These are phyloP conservation scores for Tricholoma sp. DNA, from an alignment of 768 basidiomycete species.

Conservation along the genomic window DNA sequence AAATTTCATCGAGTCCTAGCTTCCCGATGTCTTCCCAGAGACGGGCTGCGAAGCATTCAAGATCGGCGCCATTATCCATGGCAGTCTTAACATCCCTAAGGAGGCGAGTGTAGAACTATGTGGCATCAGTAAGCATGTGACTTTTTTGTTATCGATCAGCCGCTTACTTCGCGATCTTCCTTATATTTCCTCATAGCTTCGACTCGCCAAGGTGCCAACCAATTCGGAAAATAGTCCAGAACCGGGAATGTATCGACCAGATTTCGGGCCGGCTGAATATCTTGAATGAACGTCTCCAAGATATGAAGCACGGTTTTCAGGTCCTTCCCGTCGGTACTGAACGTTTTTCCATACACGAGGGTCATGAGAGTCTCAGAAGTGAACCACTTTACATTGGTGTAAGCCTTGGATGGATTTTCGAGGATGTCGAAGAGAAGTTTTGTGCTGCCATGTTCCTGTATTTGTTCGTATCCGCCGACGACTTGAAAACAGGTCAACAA, in stretches of 20 bases:
- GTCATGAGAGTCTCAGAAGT: slow-evolving; percentile 15
- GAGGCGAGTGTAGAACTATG: slow-evolving; percentile 17
- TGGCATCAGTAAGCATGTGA: no score
- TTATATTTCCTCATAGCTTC: slow-evolving; percentile 5
- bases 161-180: slow-evolving; percentile 6
- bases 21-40: slow-evolving; percentile 7
- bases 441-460: slow-evolving; percentile 8
- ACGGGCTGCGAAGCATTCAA: slow-evolving; percentile 8
- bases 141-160: no score
- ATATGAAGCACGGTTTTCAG: slow-evolving; percentile 14
- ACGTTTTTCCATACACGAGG: slow-evolving; percentile 17
- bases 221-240: slow-evolving; percentile 7
- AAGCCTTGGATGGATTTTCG: neutral
- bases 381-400: slow-evolving; percentile 10
- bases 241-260: slow-evolving; percentile 9
- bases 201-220: slow-evolving; percentile 7
- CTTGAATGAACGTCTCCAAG: slow-evolving; percentile 17
- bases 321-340: slow-evolving; percentile 18
- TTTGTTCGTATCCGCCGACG: slow-evolving; percentile 4
- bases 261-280: slow-evolving; percentile 15
- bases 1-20: slow-evolving; percentile 1
- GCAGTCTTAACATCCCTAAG: slow-evolving; percentile 15
- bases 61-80: slow-evolving; percentile 12
- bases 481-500: neutral
- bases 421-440: slow-evolving; percentile 6